Conservation (phyloP, 2,329 filamentous ascomycete species). For the Apiospora marii region DNA sequence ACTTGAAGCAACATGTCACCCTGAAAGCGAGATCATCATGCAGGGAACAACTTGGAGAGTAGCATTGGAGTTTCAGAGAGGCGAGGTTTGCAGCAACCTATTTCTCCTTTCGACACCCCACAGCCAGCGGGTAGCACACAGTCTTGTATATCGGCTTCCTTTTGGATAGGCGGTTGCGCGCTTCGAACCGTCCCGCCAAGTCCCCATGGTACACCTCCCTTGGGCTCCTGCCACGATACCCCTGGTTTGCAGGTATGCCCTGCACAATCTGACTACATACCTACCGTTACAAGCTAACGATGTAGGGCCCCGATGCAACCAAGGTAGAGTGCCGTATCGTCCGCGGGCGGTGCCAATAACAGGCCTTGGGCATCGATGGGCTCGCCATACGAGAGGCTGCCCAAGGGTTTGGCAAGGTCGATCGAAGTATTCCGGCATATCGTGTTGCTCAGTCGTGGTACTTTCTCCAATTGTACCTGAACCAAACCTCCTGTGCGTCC, state of each 20-base stretch:
- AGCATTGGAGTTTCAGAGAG: constrained; percentile 8
- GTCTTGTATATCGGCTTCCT: background rate
- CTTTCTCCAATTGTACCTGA: constrained; percentile 1
- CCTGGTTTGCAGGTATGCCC: background rate
- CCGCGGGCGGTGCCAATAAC: background rate
- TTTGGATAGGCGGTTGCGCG: background rate
- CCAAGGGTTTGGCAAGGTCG: background rate
- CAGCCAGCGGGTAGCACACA: background rate
- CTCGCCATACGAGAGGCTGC: background rate
- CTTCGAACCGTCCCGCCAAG: background rate
- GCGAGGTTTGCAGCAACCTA: constrained; percentile 1
- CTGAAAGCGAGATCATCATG: constrained; percentile 9
- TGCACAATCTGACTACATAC: background rate
- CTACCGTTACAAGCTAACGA: background rate
- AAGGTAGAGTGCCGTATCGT: background rate
- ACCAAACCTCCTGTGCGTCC: background rate
- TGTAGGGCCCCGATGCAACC: constrained; percentile 7
- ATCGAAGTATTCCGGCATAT: background rate
- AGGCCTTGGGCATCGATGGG: background rate
- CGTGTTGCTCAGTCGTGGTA: background rate
- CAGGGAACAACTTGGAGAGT: constrained; percentile 1
- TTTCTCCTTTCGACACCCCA: background rate
- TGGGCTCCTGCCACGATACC: constrained; percentile 2
- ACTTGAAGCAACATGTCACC: constrained; percentile 17
- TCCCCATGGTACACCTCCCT: background rate